These are phyloP conservation scores for Carnegiea gigantea DNA, from an alignment of 179 eudicot genomes.

Conservation along the genomic window DNA sequence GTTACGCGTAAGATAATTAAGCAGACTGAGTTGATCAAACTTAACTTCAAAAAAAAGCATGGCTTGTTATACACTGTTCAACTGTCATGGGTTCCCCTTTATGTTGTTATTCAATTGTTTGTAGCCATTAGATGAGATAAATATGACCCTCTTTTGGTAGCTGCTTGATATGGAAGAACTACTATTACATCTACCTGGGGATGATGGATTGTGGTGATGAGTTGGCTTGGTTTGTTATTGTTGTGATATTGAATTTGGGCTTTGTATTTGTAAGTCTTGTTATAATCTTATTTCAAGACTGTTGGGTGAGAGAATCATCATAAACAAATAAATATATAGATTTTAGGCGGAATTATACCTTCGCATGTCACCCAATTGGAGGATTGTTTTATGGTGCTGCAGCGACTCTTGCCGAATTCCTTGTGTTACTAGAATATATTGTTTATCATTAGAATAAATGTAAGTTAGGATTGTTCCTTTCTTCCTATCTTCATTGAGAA, in stretches of 20 bases:
- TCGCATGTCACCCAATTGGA: not conserved
- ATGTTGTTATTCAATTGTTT: not conserved
- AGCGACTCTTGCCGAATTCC: not conserved
- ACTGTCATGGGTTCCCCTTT: no score
- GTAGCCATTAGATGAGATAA: not conserved
- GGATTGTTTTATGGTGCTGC: not conserved
- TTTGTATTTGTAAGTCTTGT: not conserved
- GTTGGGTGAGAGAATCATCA: not conserved
- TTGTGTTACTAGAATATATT: not conserved
- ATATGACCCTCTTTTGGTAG: not conserved
- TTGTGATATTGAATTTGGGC: not conserved
- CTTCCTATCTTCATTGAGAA: no score
- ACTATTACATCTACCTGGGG: not conserved
- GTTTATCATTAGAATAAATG: not conserved
- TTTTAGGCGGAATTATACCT: not conserved
- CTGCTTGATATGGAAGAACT: no score
- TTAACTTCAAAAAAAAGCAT: no score
- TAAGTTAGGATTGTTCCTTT: no score
- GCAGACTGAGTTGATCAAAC: not conserved
- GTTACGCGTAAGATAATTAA: no score
- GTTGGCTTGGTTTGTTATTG: not conserved
- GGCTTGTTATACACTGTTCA: no score
- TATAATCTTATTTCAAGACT: not conserved
- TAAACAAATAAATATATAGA: not conserved
- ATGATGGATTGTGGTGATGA: not conserved